Evolutionary conservation across 257 asterid species (phyloP).

Genomic region (Coffea canephora): DNA sequence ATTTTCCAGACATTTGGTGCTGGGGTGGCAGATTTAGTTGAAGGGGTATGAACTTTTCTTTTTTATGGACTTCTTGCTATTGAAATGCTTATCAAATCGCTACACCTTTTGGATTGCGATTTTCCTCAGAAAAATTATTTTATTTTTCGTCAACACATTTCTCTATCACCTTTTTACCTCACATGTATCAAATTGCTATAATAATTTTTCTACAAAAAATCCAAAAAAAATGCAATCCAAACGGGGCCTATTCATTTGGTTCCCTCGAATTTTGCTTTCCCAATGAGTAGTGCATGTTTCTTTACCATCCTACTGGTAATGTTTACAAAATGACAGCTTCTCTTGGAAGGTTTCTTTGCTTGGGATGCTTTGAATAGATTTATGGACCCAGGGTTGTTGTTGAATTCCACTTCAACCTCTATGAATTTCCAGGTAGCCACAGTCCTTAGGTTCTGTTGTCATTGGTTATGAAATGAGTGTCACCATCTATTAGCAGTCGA

Average conservation of each 20-base stretch:
- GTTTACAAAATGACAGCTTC: background rate
- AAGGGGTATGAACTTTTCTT: slow-evolving; percentile 67
- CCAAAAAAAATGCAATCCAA: too few relatives aligned
- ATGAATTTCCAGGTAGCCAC: background rate
- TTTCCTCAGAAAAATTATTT: too few relatives aligned
- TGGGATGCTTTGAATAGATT: background rate
- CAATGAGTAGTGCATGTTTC: background rate
- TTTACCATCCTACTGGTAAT: background rate
- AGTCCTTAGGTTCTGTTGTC: too few relatives aligned
- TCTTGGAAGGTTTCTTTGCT: background rate
- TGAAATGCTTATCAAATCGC: background rate
- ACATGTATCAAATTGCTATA: too few relatives aligned
- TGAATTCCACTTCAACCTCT: background rate
- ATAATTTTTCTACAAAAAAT: too few relatives aligned
- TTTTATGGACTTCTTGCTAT: slow-evolving; percentile 2
- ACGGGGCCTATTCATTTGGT: background rate
- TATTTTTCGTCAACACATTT: too few relatives aligned
- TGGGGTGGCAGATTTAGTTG: slow-evolving; percentile 83
- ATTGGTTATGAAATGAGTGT: background rate
- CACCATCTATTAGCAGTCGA: background rate
- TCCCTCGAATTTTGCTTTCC: background rate
- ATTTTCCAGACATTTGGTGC: slow-evolving; percentile 59
- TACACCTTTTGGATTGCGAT: too few relatives aligned
- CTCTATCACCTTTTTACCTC: too few relatives aligned
- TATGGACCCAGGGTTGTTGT: background rate